A percentile compares a stretch with the other conserved stretches of the same genome.
phyloP scores from a whole-genome alignment of 495 filamentous ascomycete genomes.

The Hyaloscypha bicolor region DNA sequence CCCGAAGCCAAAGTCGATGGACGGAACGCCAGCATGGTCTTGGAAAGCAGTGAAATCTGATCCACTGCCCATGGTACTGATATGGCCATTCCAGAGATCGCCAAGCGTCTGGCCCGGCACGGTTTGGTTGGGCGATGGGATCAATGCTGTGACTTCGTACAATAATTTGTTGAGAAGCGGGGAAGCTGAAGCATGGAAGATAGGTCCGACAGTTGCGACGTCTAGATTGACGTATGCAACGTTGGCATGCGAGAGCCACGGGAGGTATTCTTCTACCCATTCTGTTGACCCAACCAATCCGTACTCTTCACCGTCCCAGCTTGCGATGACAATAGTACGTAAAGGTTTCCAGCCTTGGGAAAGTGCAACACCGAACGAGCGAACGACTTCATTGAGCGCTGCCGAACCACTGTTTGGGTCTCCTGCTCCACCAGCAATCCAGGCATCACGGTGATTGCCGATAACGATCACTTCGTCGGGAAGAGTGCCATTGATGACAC shows the following conservation, averaged over 20 bases:
- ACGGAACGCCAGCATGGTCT: conserved; percentile 84
- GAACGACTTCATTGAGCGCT: conserved; percentile 82
- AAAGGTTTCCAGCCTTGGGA: conserved; percentile 84
- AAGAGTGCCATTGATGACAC: conserved; percentile 89
- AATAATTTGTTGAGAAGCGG: conserved; percentile 81
- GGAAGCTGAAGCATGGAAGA: conserved; percentile 71
- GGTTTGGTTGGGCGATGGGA: conserved; percentile 84
- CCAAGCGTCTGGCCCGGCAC: conserved; percentile 74
- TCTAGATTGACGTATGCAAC: conserved; percentile 94
- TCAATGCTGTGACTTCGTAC: conserved; percentile 64
- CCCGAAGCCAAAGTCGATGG: conserved; percentile 80
- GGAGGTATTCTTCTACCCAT: conserved; percentile 91
- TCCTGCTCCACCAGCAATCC: conserved; percentile 85
- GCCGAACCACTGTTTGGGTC: conserved; percentile 93
- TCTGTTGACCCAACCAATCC: conserved; percentile 92
- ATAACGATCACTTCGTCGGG: conserved; percentile 84
- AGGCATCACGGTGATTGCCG: conserved; percentile 96
- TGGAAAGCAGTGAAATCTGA: conserved; percentile 94
- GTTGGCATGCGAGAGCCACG: conserved; percentile 76
- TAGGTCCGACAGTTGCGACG: conserved; percentile 69
- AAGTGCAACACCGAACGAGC: conserved; percentile 79
- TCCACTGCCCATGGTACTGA: conserved; percentile 72
- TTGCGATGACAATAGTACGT: conserved; percentile 89
- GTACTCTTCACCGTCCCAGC: conserved; percentile 95
- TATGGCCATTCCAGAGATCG: conserved; percentile 70